These are phyloP conservation scores for Entomortierella parvispora DNA, from an alignment of 192 early-diverging fungal species.

Conservation along the genomic window DNA sequence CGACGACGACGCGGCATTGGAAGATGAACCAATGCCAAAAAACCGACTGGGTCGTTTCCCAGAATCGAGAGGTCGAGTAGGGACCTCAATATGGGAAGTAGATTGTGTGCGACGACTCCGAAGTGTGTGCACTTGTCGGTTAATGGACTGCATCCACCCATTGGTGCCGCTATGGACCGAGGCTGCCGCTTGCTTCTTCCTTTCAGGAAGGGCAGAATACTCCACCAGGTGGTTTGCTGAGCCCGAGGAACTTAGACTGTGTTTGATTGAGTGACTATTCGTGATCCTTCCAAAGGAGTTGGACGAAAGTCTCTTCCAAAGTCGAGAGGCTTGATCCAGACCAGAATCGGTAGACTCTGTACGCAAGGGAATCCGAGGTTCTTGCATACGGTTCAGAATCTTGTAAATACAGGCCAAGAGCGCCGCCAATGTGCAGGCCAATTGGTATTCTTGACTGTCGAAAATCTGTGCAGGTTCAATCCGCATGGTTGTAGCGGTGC, in stretches of 20 bases:
- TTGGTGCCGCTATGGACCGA: slow-evolving; percentile 4
- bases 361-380: slow-evolving; percentile 13
- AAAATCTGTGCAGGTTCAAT: slow-evolving; percentile 32
- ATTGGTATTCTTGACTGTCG: slow-evolving; percentile 60
- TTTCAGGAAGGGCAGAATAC: slow-evolving; percentile 6
- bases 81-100: slow-evolving; percentile 41
- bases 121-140: slow-evolving; percentile 38
- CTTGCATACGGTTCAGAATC: slow-evolving; percentile 55
- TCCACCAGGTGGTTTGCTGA: not conserved
- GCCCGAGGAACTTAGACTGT: not conserved
- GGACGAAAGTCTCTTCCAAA: slow-evolving; percentile 46
- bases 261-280: not conserved
- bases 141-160: slow-evolving; percentile 41
- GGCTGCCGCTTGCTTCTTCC: slow-evolving; percentile 9
- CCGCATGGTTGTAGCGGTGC: not conserved
- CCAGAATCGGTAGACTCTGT: slow-evolving; percentile 47
- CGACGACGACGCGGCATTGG: not conserved
- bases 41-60: not conserved
- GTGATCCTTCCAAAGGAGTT: slow-evolving; percentile 17
- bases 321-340: slow-evolving; percentile 34
- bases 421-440: slow-evolving; percentile 65
- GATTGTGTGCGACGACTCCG: slow-evolving; percentile 44
- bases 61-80: not conserved
- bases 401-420: slow-evolving; percentile 60
- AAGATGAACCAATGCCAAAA: slow-evolving; percentile 1